Base-by-base conservation (phyloP, 2,329 filamentous ascomycete genomes). In the Aspergillus niger region DNA sequence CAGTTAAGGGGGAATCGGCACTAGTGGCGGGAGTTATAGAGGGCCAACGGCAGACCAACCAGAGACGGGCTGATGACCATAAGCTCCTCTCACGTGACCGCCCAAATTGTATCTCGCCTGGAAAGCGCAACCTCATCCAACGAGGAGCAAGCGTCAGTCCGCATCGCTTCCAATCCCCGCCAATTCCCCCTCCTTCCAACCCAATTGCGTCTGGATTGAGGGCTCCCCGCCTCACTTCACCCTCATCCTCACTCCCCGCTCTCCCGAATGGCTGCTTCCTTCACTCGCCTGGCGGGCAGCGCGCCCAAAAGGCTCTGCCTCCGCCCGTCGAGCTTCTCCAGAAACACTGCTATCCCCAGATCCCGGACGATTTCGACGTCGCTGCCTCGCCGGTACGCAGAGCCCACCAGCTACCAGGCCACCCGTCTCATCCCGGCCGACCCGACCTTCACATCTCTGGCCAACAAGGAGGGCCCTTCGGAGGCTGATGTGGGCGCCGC, bases 351-450 rank as follows among this genome's bases (percentile, higher is more conserved):
- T 65, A 69, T 77, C 69, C 75, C 79, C 70, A 74, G 80, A 77
- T 78, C 79, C 67, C 83, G 86, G 65, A 80, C 79, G 65, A 80
- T 88, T 70, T 82, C 85, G 60, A 84, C 82, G 56, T 83, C 86
- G 41, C 71, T 81, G 49, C 77, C 83, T 65, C 82, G 83, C 70
- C 80, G 79, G 70, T 79, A 83, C 68, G 85, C 84, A 62, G 79
- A 83, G 60, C 76, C 82, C 61, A 68, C 74, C 60, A 72, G 72
- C 67, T 80, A 79, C 65, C 76, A 81, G 70, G 77, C 81, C 48
- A 88, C 82, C 50, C 81, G 82, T 60, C 75, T 89, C 53, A 79
- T 87, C 57, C 81, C 82, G 30, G 85, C 85, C 44, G 85, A 89
- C 72, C 78, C 82, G 59, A 79, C 77, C 61, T 88, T 88, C 69